Percentiles rank a stretch among this genome's conserved stretches.
Evolutionary conservation across 1,284 basidiomycete genomes (phyloP).

Genomic region (Melampsora abietis-canadensis): DNA sequence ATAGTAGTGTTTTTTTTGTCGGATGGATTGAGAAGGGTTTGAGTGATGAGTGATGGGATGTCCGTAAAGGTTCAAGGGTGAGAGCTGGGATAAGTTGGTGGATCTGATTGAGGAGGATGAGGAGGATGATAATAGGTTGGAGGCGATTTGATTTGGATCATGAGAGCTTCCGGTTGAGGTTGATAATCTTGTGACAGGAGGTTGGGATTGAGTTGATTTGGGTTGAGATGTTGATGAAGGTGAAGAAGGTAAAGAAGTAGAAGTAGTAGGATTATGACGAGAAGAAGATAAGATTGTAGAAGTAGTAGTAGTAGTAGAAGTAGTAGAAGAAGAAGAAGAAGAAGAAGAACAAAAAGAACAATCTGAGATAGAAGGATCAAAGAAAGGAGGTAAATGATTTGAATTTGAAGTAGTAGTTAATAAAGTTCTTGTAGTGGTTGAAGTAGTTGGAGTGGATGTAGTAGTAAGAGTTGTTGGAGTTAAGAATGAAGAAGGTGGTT

Average conservation of each 20-base stretch:
- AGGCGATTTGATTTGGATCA: slow-evolving; percentile 27
- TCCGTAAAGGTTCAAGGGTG: slow-evolving; percentile 33
- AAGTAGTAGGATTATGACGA: background rate
- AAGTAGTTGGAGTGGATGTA: no score
- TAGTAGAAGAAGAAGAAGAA: no score
- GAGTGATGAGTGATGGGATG: slow-evolving; percentile 9
- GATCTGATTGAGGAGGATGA: slow-evolving; percentile 19
- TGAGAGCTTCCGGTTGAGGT: slow-evolving; percentile 1
- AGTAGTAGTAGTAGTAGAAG: no score
- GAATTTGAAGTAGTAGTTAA: background rate
- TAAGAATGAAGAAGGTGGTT: no score
- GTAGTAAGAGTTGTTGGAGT: no score
- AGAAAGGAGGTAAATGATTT: slow-evolving; percentile 9
- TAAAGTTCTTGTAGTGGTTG: background rate
- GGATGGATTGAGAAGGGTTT: slow-evolving; percentile 45
- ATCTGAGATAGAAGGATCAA: slow-evolving; percentile 14
- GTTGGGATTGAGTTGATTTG: slow-evolving; percentile 13
- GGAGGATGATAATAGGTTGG: background rate
- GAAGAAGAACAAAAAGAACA: no score
- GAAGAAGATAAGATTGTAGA: background rate
- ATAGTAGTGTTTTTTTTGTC: slow-evolving; percentile 46
- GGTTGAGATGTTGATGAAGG: background rate
- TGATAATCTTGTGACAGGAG: slow-evolving; percentile 1
- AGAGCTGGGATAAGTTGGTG: slow-evolving; percentile 11
- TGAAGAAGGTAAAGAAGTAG: background rate